Conservation (phyloP, 2,329 filamentous ascomycete genomes). For the Leptographium flavum region DNA sequence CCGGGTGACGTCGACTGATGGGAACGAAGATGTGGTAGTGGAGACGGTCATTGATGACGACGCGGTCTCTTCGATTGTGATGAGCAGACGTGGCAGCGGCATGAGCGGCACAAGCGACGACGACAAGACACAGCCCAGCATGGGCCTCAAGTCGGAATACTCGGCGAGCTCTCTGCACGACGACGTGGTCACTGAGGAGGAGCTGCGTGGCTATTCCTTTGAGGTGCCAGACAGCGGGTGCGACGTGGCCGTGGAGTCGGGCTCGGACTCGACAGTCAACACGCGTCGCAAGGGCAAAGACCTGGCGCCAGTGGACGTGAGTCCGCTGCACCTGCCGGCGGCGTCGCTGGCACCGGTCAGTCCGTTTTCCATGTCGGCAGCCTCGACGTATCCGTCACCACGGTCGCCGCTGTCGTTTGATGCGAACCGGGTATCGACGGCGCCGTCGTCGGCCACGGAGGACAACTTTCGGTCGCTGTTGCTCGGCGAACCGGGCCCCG, state of each 20-base stretch:
- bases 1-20: slow-evolving; percentile 9
- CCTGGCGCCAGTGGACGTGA: slow-evolving; percentile 35
- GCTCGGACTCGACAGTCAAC: slow-evolving; percentile 26
- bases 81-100: slow-evolving; percentile 31
- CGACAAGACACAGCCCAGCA: slow-evolving; percentile 20
- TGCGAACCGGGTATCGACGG: slow-evolving; percentile 57
- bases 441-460: slow-evolving; percentile 54
- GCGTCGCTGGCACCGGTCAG: slow-evolving; percentile 34
- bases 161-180: slow-evolving; percentile 37
- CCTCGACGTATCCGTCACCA: slow-evolving; percentile 52
- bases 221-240: slow-evolving; percentile 8
- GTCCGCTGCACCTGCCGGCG: slow-evolving; percentile 28
- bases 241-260: slow-evolving; percentile 16
- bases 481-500: slow-evolving; percentile 60
- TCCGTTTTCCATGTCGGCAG: slow-evolving; percentile 49
- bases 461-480: slow-evolving; percentile 59
- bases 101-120: slow-evolving; percentile 31
- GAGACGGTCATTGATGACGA: slow-evolving; percentile 6
- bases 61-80: slow-evolving; percentile 12
- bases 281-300: slow-evolving; percentile 31
- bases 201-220: slow-evolving; percentile 17
- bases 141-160: slow-evolving; percentile 30
- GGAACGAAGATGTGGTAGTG: background rate
- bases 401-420: slow-evolving; percentile 57
- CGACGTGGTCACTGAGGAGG: slow-evolving; percentile 34